Evolutionary conservation across 192 early-diverging fungal genomes (phyloP).

Genomic region (Lobulomyces angularis): DNA sequence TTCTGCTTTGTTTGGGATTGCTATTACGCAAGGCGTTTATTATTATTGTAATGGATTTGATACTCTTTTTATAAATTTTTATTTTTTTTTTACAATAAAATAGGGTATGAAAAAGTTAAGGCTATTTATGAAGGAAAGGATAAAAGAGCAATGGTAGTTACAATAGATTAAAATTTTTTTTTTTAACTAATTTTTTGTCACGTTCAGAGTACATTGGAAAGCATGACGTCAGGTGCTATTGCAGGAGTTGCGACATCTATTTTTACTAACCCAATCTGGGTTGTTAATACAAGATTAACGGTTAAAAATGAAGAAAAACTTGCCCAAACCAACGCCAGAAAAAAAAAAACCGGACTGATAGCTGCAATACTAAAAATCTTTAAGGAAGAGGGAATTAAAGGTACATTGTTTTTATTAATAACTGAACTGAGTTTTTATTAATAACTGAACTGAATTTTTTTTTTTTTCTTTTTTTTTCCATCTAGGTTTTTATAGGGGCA

Average conservation of each 20-base stretch:
- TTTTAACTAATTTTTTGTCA: no score
- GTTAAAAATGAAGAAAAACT: constrained; percentile 37
- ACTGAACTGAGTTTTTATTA: no score
- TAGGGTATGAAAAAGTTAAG: constrained; percentile 75
- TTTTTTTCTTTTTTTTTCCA: no score
- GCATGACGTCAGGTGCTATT: constrained; percentile 86
- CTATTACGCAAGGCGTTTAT: constrained; percentile 81
- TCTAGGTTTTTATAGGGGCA: constrained; percentile 83
- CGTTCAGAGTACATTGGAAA: no score
- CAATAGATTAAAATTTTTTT: no score
- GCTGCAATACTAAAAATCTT: constrained; percentile 65
- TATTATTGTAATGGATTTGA: constrained; percentile 32
- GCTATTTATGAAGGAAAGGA: constrained; percentile 59
- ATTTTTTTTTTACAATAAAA: not conserved
- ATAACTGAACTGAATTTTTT: no score
- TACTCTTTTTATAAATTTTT: not conserved
- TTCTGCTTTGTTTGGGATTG: constrained; percentile 92
- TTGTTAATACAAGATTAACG: constrained; percentile 65
- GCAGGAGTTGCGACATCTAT: constrained; percentile 50
- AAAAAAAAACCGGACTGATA: constrained; percentile 16
- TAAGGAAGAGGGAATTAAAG: constrained; percentile 74
- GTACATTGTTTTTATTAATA: no score
- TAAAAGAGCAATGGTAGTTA: constrained; percentile 46
- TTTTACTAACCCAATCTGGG: constrained; percentile 98
- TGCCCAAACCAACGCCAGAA: constrained; percentile 18